Evolutionary conservation across 352 stramenopile genomes (phyloP), one percentile per base, ranked within the genome.

Genomic region (Lagenidium sp.): DNA sequence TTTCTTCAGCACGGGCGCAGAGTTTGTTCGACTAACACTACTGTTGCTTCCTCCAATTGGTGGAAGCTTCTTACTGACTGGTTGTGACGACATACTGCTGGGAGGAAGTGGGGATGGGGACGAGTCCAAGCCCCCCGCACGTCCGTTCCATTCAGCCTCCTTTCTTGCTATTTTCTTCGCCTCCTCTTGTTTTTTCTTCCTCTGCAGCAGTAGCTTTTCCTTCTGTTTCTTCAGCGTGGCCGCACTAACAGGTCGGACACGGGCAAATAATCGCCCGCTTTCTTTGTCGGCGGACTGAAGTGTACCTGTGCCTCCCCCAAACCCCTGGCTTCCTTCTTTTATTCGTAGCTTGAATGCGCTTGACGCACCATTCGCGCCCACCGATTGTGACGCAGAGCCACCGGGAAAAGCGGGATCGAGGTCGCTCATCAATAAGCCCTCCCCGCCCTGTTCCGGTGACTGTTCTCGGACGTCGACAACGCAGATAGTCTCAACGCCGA

Each of bases 381-480:
- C 35, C 34, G 39, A 20, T 13, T 31, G 29, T 34, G 12, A 6
- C 24, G 19, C 20, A 29, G 36, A n/a, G 6, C 21, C 36, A 30
- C 8, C 29, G 13, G 16, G 15, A 19, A 30, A 6, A 6, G 26
- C 24, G 13, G 47, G 22, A 24, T 59, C 51, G 15, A 59, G 41
- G n/a, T 30, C 16, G 12, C 47, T 39, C 13, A 48, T 18, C 7
- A 47, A 10, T 13, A 60, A 47, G 0, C 65, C 39, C 22, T 43
- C 22, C 2, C 63, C 42, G 7, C 26, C 53, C 28, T 40, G 6
- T 18, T 6, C 24, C 35, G 18, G 24, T 4, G 21, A 36, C 35
- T 98, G 93, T 15, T 97, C 86, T 22, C 93, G 67, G 15, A 97
- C 78, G 59, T 98, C 94, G 16, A 98, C 88, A 21, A 97, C 76